phyloP scores from a whole-genome alignment of 2,329 filamentous ascomycete genomes.

The Pyrenophora seminiperda region DNA sequence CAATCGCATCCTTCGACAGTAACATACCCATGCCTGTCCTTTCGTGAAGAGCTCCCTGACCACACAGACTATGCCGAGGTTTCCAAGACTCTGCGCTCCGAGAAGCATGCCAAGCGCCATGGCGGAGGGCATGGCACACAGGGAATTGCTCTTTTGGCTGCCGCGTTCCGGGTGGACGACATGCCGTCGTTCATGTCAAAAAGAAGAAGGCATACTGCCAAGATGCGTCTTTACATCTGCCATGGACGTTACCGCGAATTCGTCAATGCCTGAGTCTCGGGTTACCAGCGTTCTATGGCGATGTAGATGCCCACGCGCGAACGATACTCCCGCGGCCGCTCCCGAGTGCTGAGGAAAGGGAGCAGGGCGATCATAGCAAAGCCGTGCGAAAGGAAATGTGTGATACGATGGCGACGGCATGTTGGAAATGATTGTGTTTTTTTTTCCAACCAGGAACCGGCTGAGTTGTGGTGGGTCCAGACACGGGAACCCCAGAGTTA shows the following conservation, averaged over 20 bases:
- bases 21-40: neutral
- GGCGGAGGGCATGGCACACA: neutral
- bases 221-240: conserved; percentile 16
- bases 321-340: neutral
- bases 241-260: neutral
- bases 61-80: too few species aligned
- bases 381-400: neutral
- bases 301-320: too few species aligned
- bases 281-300: too few species aligned
- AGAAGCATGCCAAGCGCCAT: conserved; percentile 46
- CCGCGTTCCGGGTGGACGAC: conserved; percentile 52
- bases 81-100: conserved; percentile 22
- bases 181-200: conserved; percentile 50
- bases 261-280: too few species aligned
- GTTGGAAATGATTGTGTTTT: too few species aligned
- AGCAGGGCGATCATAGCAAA: neutral
- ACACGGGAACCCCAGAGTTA: neutral
- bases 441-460: too few species aligned
- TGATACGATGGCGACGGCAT: neutral
- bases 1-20: too few species aligned
- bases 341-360: neutral
- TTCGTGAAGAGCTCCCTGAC: conserved; percentile 22
- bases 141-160: too few species aligned
- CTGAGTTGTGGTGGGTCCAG: neutral
- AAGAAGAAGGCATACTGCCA: conserved; percentile 51